These are phyloP conservation scores for Plectranthus barbatus DNA, from an alignment of 257 asterid species.

Conservation along the genomic window DNA sequence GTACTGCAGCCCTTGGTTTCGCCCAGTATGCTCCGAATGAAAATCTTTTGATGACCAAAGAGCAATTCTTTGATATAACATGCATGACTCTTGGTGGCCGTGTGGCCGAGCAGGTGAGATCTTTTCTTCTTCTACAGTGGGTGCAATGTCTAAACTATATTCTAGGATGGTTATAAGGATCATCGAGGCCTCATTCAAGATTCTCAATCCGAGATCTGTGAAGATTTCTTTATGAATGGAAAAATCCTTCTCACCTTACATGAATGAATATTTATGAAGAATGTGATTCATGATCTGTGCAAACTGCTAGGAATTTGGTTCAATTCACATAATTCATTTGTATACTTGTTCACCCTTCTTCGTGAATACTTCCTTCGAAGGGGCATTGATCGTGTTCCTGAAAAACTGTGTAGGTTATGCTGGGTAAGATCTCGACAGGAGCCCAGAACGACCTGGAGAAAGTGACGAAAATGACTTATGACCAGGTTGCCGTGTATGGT, in stretches of 20 bases:
- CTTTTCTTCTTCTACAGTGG: not conserved
- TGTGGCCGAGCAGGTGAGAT: conserved; percentile 84
- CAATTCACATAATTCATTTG: too few relatives aligned
- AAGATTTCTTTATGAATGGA: too few relatives aligned
- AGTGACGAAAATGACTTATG: conserved; percentile 84
- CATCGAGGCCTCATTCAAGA: too few relatives aligned
- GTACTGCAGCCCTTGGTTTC: conserved; percentile 88
- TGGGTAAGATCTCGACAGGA: conserved; percentile 88
- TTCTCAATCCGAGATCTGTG: too few relatives aligned
- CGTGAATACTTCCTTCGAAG: too few relatives aligned
- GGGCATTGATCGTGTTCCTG: too few relatives aligned
- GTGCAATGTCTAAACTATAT: not conserved
- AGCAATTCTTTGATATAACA: conserved; percentile 77
- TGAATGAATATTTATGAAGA: too few relatives aligned
- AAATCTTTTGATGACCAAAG: conserved; percentile 84
- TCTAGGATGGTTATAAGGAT: too few relatives aligned
- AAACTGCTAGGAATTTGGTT: too few relatives aligned
- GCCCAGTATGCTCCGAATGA: conserved; percentile 78
- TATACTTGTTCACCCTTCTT: too few relatives aligned
- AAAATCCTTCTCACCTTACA: too few relatives aligned
- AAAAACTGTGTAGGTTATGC: conserved; percentile 39
- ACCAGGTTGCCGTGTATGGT: conserved; percentile 79
- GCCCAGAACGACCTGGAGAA: conserved; percentile 94
- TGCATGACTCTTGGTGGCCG: conserved; percentile 96
- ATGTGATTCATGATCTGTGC: too few relatives aligned